Base-by-base conservation (phyloP, 305 asterid species). In the Striga hermonthica region DNA sequence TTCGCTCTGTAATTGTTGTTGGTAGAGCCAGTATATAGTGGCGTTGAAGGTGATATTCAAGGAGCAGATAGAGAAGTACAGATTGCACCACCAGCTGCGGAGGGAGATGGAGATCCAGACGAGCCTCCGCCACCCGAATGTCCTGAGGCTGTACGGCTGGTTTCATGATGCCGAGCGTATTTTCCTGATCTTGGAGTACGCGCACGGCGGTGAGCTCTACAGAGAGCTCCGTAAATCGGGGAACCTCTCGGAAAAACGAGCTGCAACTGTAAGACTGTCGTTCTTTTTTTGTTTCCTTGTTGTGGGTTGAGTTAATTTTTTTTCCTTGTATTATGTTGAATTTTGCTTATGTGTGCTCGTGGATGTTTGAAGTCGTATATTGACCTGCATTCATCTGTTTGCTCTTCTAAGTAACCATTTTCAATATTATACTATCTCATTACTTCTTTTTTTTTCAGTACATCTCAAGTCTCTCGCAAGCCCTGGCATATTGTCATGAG, bases 91-190 rank as follows among this genome's bases (percentile, higher is more conserved):
- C 70, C 98, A 92, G 73, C 65, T 92, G 72, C 70, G 82, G 68
- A 84, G 98, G 75, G 97, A 92, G 67, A 82, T 92, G 97, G 94
- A 87, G 84, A 92, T 92, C 66, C 96, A 92, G 39, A 82, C 74
- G 11, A 67, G 73, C 75, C 95, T 87, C 64, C 79, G 76, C 9
- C 98, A 87, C 66, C 96, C 97, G 3, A 92, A 89, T 50, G 83
- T 92, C 55, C 75, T 92, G 69, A 77, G 94, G 55, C 82, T 89
- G 7, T 78, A 74, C 60, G 97, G 97, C 7, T 92, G 98, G 97
- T 92, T 89, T 64, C 90, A 87, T 31, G 97, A 92, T 37, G 75
- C 73, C 2, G 84, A 82, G 36, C 83, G 98, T 39, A 82, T 92
- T 50, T 81, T 81, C 76, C 54, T 92, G 67, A 89, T 92, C 68